These are phyloP conservation scores for Metarhizium guizhouense DNA, from an alignment of 2,329 filamentous ascomycete genomes.

Conservation along the genomic window DNA sequence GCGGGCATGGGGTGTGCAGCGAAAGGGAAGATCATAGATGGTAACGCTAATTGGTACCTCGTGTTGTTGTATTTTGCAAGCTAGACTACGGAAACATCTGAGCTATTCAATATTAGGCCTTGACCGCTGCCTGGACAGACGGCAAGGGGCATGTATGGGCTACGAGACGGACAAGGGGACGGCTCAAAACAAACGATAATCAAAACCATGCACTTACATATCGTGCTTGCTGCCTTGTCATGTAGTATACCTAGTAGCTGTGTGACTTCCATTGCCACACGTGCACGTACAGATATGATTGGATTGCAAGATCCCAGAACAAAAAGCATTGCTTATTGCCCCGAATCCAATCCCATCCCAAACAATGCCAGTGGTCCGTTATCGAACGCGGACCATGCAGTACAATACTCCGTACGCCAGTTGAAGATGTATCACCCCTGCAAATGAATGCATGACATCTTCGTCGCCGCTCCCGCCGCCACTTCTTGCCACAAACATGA, in stretches of 20 bases:
- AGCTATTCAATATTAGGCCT: not conserved
- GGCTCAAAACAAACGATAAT: not conserved
- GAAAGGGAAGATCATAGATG: slow-evolving; percentile 10
- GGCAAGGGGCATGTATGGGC: slow-evolving; percentile 4
- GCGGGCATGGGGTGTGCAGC: not conserved
- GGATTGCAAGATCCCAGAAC: not conserved
- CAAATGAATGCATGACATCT: not conserved
- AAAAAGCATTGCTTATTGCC: not conserved
- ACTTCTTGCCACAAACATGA: not conserved
- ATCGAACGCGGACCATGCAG: not conserved
- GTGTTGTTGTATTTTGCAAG: slow-evolving; percentile 21
- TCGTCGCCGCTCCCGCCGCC: not conserved
- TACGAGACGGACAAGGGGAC: not conserved
- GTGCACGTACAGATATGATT: not conserved
- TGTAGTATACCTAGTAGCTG: not conserved
- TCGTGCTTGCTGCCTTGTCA: not conserved
- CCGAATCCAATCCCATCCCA: not conserved
- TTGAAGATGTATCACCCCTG: not conserved
- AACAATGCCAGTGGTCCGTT: not conserved
- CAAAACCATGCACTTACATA: not conserved
- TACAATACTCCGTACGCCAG: not conserved
- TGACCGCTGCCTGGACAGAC: slow-evolving; percentile 3
- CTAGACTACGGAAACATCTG: slow-evolving; percentile 18
- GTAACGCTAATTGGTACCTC: slow-evolving; percentile 12
- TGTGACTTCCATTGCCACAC: not conserved